These are phyloP conservation scores for Cystobasidium sp. DNA, from an alignment of 1,284 basidiomycete genomes.

Conservation along the genomic window DNA sequence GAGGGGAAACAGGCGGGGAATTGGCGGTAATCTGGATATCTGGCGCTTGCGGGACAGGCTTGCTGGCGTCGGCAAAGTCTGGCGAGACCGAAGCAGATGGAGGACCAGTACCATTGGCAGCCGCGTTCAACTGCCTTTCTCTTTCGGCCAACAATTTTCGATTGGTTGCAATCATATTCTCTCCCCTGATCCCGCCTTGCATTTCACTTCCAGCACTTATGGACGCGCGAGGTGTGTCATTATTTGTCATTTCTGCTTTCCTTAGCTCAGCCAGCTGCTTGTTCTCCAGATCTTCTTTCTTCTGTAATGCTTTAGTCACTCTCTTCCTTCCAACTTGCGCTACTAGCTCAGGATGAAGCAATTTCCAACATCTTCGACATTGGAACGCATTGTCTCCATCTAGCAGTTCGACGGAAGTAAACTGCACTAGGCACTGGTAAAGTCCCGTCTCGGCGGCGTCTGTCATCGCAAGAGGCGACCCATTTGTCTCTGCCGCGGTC, in stretches of 20 bases:
- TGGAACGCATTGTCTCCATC: slow-evolving; percentile 94
- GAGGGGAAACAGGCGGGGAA: slow-evolving; percentile 19
- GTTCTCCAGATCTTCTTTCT: slow-evolving; percentile 4
- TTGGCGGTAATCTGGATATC: slow-evolving; percentile 19
- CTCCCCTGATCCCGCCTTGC: slow-evolving; percentile 28
- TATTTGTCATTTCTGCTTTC: neutral
- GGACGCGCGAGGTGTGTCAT: slow-evolving; percentile 36
- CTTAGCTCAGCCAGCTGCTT: slow-evolving; percentile 2
- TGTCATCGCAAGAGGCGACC: slow-evolving; percentile 18
- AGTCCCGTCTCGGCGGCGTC: slow-evolving; percentile 56
- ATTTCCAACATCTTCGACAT: slow-evolving; percentile 90
- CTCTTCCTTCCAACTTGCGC: slow-evolving; percentile 35
- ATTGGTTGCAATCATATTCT: slow-evolving; percentile 55
- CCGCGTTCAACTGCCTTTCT: slow-evolving; percentile 43
- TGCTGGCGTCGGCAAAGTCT: neutral
- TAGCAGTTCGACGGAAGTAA: slow-evolving; percentile 85
- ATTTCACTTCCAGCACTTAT: slow-evolving; percentile 54
- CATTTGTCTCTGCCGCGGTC: slow-evolving; percentile 13
- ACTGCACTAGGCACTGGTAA: slow-evolving; percentile 71
- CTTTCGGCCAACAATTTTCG: slow-evolving; percentile 47
- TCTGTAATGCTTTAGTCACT: slow-evolving; percentile 17
- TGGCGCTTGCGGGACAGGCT: neutral
- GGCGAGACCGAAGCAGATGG: neutral
- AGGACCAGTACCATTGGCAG: neutral
- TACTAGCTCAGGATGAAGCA: slow-evolving; percentile 51